phyloP scores from a whole-genome alignment of 2,329 filamentous ascomycete species.

The Colletotrichum sidae region DNA sequence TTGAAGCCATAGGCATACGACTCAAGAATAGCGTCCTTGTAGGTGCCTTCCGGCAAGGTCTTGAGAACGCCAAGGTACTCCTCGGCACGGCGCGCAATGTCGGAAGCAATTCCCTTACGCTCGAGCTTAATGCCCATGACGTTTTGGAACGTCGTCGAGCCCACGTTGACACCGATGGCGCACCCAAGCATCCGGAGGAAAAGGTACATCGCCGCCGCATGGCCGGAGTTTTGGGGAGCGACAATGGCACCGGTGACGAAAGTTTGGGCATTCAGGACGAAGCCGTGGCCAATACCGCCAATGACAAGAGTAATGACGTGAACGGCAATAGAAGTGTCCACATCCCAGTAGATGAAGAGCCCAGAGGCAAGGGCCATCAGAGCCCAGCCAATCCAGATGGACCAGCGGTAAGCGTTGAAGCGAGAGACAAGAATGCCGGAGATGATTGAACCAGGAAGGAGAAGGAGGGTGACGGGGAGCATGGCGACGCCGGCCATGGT shows the following conservation, averaged over 20 bases:
- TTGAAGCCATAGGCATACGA: slow-evolving; percentile 36
- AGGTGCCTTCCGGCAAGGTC: slow-evolving; percentile 30
- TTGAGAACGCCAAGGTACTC: slow-evolving; percentile 33
- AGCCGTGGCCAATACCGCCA: slow-evolving; percentile 39
- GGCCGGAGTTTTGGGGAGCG: slow-evolving; percentile 33
- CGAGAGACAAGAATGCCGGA: slow-evolving; percentile 45
- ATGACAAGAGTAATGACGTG: slow-evolving; percentile 37
- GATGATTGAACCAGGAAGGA: slow-evolving; percentile 48
- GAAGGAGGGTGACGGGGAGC: slow-evolving; percentile 47
- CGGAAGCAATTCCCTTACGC: slow-evolving; percentile 28
- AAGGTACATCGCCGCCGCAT: slow-evolving; percentile 38
- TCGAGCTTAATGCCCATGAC: slow-evolving; percentile 39
- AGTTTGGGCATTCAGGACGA: slow-evolving; percentile 41
- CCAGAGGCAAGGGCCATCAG: slow-evolving; percentile 34
- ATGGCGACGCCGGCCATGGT: slow-evolving; percentile 49
- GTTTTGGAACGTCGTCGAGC: slow-evolving; percentile 40
- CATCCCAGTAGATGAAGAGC: slow-evolving; percentile 38
- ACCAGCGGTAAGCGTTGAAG: slow-evolving; percentile 50
- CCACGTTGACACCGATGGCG: slow-evolving; percentile 39
- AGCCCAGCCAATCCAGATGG: slow-evolving; percentile 52
- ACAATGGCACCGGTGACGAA: slow-evolving; percentile 40
- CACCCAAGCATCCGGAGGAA: slow-evolving; percentile 39
- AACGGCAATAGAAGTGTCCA: slow-evolving; percentile 25
- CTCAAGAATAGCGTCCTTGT: slow-evolving; percentile 31
- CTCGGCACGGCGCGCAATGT: slow-evolving; percentile 34